phyloP scores from a whole-genome alignment of 163 green algal species.

The Volvox carteri region DNA sequence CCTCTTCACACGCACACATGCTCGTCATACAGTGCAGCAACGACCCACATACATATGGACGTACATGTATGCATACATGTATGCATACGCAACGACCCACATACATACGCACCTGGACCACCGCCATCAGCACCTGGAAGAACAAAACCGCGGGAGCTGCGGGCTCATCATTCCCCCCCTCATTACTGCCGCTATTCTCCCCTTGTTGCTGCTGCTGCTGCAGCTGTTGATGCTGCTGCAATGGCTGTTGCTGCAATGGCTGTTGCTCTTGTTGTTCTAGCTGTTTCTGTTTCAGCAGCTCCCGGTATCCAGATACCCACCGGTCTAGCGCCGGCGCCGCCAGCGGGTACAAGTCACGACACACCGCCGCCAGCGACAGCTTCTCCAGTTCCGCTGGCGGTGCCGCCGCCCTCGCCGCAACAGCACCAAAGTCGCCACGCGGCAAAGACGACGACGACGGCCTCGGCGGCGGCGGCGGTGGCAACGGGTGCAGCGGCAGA shows the following conservation, averaged over 20 bases:
- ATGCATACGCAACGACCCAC: neutral
- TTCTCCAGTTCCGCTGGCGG: neutral
- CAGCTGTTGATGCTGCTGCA: neutral
- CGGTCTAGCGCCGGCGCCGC: slow-evolving; percentile 1
- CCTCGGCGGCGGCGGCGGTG: neutral
- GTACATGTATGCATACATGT: neutral
- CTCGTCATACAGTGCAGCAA: no score
- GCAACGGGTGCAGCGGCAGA: neutral
- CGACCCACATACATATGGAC: neutral
- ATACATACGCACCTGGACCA: slow-evolving; percentile 12
- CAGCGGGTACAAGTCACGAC: slow-evolving; percentile 17
- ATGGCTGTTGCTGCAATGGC: neutral
- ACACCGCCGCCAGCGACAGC: neutral
- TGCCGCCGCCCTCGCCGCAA: neutral
- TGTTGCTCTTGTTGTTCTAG: neutral
- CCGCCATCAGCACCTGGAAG: slow-evolving; percentile 10
- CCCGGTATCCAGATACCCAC: neutral
- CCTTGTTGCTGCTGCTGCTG: neutral
- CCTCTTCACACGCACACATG: no score
- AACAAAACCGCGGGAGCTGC: slow-evolving; percentile 18
- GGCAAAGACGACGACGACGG: neutral
- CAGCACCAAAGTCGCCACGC: neutral
- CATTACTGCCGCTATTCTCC: slow-evolving; percentile 1
- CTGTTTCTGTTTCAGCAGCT: neutral
- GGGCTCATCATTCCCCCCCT: neutral